Conservation (phyloP, 148 eudicot genomes). For the Vaccinium macrocarpon region DNA sequence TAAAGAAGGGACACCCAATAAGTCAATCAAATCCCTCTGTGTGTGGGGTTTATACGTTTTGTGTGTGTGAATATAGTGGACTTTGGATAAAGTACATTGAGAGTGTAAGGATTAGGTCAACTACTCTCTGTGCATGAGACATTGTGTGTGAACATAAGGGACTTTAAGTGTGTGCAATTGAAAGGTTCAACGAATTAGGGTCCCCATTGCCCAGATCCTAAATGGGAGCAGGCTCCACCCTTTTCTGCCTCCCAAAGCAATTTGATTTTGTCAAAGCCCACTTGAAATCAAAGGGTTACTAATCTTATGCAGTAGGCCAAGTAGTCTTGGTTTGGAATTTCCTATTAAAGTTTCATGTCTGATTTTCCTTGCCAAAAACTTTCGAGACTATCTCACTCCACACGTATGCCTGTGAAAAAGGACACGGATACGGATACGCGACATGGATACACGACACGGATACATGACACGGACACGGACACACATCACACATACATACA, state of each 20-base stretch:
- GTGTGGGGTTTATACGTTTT: background rate
- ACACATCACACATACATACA: too few species aligned
- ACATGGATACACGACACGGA: too few species aligned
- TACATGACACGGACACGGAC: too few species aligned
- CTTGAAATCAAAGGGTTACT: background rate
- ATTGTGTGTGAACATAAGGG: constrained; percentile 21
- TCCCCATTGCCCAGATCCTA: background rate
- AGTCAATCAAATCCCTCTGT: background rate
- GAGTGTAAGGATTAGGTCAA: constrained; percentile 8
- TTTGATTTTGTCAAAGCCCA: background rate
- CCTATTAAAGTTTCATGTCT: too few species aligned
- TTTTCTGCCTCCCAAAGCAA: background rate
- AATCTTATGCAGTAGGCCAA: too few species aligned
- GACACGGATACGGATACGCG: too few species aligned
- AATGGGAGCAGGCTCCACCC: background rate
- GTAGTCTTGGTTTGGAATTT: too few species aligned
- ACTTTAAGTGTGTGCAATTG: constrained; percentile 10
- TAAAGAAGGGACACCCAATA: background rate
- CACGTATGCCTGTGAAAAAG: too few species aligned
- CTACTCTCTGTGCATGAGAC: constrained; percentile 1
- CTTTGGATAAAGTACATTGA: background rate
- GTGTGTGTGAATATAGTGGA: background rate
- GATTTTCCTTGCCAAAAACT: too few species aligned
- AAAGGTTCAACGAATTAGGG: background rate
- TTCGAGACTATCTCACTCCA: too few species aligned